Evolutionary conservation across 306 rosid species (phyloP), one percentile per base, ranked within the genome.

Genomic region (Lithocarpus polystachyus): DNA sequence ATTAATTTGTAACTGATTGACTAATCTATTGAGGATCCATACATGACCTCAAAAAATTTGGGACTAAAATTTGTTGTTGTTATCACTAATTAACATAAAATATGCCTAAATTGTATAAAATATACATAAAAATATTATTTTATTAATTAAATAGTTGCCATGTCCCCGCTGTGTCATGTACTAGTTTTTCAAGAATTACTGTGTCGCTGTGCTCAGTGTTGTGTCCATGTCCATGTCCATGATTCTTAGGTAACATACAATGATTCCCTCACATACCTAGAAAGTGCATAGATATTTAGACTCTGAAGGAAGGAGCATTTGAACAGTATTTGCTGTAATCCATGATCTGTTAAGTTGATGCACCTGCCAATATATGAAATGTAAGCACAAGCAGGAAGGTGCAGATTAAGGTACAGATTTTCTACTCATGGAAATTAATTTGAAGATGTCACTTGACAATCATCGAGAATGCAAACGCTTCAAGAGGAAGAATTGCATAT

Each of bases 251-350:
- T 48, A 68, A 82, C 7, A 52, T 22, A 60, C 48, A 28, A 12
- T 71, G 81, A 17, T 61, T 73, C 82, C 31, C 76, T 33, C 60
- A 71, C 82, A 82, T 82, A 93, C 97, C 97, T 85, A 20, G 98
- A 93, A 54, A 93, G 77, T 54, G 97, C 98, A 84, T 93, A 91
- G 71, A 93, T 90, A 84, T 93, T 93, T 72, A 93, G 87, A 85
- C 88, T 87, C 81, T 56, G 89, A 81, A 93, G 93, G 33, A 84
- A 80, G 31, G 82, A 72, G 77, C 94, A 89, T 72, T 82, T 82
- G 19, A 61, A 82, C 82, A 93, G 72, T 72, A 91, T 73, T 82
- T 82, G 82, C 87, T 83, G 89, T 90, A 93, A 78, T 56, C 94
- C 94, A 28, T 26, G 53, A 71, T 93, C 94, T 4, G 98, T 89